Evolutionary conservation across 768 basidiomycete genomes (phyloP).

Genomic region (Rhizopogon sp.): DNA sequence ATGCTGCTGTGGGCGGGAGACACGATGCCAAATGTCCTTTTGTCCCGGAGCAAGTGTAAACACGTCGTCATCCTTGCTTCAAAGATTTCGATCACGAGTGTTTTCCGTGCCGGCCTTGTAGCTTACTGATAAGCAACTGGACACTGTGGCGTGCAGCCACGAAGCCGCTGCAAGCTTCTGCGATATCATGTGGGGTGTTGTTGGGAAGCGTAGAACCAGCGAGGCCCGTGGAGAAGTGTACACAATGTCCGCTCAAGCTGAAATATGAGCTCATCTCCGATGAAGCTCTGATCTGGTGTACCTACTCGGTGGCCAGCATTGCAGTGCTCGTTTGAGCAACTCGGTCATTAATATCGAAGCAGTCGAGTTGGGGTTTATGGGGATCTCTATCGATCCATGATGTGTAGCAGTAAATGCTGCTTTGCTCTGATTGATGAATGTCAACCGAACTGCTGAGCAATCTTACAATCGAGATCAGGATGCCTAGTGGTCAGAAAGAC

Average conservation of each 20-base stretch:
- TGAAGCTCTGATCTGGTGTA: background rate
- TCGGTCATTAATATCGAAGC: conserved; percentile 2
- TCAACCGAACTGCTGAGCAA: background rate
- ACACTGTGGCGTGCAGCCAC: conserved; percentile 6
- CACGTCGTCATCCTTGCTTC: conserved; percentile 23
- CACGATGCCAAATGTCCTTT: conserved; percentile 28
- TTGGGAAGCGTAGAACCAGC: conserved; percentile 11
- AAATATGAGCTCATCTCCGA: background rate
- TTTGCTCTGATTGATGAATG: background rate
- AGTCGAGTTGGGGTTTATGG: background rate
- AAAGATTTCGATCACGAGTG: conserved; percentile 31
- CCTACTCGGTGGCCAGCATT: too few relatives aligned
- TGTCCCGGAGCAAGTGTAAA: conserved; percentile 19
- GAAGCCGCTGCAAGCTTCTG: conserved; percentile 6
- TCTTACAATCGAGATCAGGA: background rate
- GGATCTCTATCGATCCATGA: background rate
- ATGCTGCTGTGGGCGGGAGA: conserved; percentile 26
- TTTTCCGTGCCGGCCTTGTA: conserved; percentile 1
- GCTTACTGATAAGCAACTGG: conserved; percentile 3
- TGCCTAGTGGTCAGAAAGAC: background rate
- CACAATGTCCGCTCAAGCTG: conserved; percentile 1
- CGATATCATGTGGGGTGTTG: conserved; percentile 11
- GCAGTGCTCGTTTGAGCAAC: background rate
- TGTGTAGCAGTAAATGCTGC: background rate
- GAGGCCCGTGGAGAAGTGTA: conserved; percentile 12